These are phyloP conservation scores for Mycena sanguinolenta DNA, from an alignment of 768 basidiomycete genomes.

Conservation along the genomic window DNA sequence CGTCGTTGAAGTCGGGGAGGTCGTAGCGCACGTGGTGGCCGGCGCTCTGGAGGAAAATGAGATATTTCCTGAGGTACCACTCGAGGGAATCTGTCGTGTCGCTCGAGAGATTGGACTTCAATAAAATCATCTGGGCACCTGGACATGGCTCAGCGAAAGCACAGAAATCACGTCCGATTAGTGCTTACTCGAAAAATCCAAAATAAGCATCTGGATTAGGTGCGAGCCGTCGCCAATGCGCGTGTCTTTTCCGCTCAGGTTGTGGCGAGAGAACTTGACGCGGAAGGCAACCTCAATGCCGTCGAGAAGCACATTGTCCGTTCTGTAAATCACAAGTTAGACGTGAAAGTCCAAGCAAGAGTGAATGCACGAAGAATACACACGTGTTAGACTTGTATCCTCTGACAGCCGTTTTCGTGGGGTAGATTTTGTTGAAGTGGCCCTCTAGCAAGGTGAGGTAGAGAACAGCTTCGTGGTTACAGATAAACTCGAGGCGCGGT, in stretches of 20 bases:
- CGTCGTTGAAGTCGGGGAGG: slow-evolving; percentile 41
- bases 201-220: slow-evolving; percentile 24
- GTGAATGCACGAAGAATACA: background rate
- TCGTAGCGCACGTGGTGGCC: slow-evolving; percentile 42
- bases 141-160: background rate
- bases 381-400: background rate
- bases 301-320: background rate
- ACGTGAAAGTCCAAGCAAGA: background rate
- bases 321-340: background rate
- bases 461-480: slow-evolving; percentile 33
- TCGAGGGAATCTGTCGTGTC: slow-evolving; percentile 26
- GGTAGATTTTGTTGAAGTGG: slow-evolving; percentile 35
- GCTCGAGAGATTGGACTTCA: slow-evolving; percentile 1
- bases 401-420: slow-evolving; percentile 11
- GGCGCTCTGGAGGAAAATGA: slow-evolving; percentile 36
- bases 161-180: background rate
- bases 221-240: slow-evolving; percentile 19
- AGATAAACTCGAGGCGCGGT: slow-evolving; percentile 38
- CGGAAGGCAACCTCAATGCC: slow-evolving; percentile 18
- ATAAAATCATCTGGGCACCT: slow-evolving; percentile 23
- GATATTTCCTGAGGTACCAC: slow-evolving; percentile 38
- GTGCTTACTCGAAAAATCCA: slow-evolving; percentile 26
- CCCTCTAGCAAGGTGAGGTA: slow-evolving; percentile 34
- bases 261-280: slow-evolving; percentile 24
- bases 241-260: slow-evolving; percentile 12